Percentiles rank a stretch among this genome's conserved stretches.
These are phyloP conservation scores for Cronartium ribicola DNA, from an alignment of 1,284 basidiomycete species.

Conservation along the genomic window DNA sequence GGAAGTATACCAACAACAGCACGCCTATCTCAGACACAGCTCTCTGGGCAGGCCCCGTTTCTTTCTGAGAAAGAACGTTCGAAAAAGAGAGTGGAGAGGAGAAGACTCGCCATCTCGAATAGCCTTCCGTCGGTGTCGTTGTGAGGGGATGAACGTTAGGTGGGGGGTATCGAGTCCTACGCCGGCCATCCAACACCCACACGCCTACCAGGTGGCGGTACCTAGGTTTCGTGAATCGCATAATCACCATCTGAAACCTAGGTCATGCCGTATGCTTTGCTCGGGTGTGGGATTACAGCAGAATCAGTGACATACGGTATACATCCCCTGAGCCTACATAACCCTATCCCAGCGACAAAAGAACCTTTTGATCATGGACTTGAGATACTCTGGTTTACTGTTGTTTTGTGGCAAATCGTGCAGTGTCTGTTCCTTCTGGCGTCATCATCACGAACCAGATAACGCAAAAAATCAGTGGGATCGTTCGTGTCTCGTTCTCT, in stretches of 20 bases:
- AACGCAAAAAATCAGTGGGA: too few species aligned
- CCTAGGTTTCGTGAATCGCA: neutral
- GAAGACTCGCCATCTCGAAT: constrained; percentile 17
- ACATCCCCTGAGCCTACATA: too few species aligned
- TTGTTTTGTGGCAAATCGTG: too few species aligned
- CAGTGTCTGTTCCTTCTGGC: too few species aligned
- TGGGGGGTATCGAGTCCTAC: neutral
- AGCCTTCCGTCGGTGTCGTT: neutral
- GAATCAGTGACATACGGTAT: too few species aligned
- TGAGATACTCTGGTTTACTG: too few species aligned
- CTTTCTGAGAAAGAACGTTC: constrained; percentile 4
- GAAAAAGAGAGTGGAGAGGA: constrained; percentile 8
- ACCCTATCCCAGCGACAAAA: too few species aligned
- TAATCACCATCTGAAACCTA: neutral
- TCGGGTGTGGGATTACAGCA: too few species aligned
- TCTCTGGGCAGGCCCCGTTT: constrained; percentile 12
- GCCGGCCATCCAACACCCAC: neutral
- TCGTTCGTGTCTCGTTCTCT: too few species aligned
- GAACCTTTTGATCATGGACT: too few species aligned
- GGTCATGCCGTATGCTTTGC: too few species aligned
- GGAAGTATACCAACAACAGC: constrained; percentile 8
- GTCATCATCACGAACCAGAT: too few species aligned
- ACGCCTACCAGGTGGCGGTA: neutral
- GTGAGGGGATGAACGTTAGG: neutral
- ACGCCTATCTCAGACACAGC: constrained; percentile 7